Conservation (phyloP, 1,284 basidiomycete genomes). For the Melampsora larici-populina region DNA sequence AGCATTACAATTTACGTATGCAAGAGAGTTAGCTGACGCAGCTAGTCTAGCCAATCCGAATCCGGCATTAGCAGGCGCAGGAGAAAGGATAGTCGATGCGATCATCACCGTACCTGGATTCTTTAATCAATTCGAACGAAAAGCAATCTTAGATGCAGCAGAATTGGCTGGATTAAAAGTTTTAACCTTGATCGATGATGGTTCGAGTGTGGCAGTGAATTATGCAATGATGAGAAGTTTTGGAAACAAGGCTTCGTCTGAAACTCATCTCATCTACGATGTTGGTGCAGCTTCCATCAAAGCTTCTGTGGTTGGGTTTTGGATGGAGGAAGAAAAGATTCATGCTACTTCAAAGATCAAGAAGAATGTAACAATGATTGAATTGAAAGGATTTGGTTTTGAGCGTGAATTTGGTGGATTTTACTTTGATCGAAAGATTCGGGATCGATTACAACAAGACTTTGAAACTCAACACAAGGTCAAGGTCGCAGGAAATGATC, state of each 20-base stretch:
- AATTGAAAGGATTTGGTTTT: slow-evolving; percentile 74
- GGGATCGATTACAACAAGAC: slow-evolving; percentile 72
- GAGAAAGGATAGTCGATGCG: slow-evolving; percentile 73
- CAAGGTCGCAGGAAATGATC: slow-evolving; percentile 61
- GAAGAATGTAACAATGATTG: slow-evolving; percentile 68
- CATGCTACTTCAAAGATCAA: slow-evolving; percentile 58
- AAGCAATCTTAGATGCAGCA: slow-evolving; percentile 82
- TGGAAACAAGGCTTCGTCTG: slow-evolving; percentile 54
- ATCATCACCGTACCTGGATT: slow-evolving; percentile 78
- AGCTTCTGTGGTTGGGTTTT: slow-evolving; percentile 80
- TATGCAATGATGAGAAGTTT: slow-evolving; percentile 94
- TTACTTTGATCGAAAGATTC: slow-evolving; percentile 75
- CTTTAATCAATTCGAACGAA: slow-evolving; percentile 80
- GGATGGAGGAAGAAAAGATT: slow-evolving; percentile 56
- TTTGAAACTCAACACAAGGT: slow-evolving; percentile 66
- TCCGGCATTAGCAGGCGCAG: slow-evolving; percentile 40
- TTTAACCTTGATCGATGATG: slow-evolving; percentile 83
- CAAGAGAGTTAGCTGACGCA: slow-evolving; percentile 79
- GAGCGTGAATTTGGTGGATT: slow-evolving; percentile 74
- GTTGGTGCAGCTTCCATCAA: slow-evolving; percentile 82
- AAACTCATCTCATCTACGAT: slow-evolving; percentile 90
- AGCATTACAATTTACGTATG: slow-evolving; percentile 88
- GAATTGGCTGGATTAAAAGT: slow-evolving; percentile 83
- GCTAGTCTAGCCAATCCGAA: slow-evolving; percentile 58
- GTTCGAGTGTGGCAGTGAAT: slow-evolving; percentile 73